Percentiles rank a stretch among this genome's conserved stretches.
Conservation (phyloP, 1,284 basidiomycete species). For the Sutorius eximius region DNA sequence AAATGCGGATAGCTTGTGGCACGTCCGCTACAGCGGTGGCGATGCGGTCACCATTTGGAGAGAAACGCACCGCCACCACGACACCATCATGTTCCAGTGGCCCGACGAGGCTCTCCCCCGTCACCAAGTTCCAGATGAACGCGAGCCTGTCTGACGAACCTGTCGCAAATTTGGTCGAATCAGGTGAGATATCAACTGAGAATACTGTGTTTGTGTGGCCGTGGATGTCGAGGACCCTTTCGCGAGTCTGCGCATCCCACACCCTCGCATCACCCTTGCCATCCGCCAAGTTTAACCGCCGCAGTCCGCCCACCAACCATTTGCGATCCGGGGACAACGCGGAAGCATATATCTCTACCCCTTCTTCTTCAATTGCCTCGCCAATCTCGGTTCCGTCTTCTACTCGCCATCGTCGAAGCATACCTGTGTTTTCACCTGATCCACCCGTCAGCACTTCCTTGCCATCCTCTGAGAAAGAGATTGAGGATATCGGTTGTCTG, state of each 20-base stretch:
- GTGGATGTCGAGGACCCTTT: neutral
- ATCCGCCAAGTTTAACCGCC: neutral
- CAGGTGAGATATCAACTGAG: neutral
- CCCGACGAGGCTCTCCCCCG: neutral
- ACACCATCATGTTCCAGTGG: neutral
- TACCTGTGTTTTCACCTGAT: neutral
- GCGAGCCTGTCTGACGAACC: neutral
- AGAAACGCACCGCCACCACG: neutral
- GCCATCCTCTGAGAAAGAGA: conserved; percentile 1
- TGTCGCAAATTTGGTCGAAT: conserved; percentile 4
- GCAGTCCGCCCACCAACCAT: conserved; percentile 9
- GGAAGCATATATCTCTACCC: neutral
- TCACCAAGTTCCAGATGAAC: neutral
- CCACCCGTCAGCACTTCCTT: neutral
- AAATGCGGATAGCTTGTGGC: neutral
- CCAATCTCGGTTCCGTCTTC: neutral
- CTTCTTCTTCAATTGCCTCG: neutral
- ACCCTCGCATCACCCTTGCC: neutral
- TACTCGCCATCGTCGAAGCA: conserved; percentile 6
- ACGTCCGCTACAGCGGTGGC: neutral
- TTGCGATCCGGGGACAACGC: conserved; percentile 9
- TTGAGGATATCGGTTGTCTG: neutral
- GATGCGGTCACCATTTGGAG: neutral
- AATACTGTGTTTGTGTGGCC: conserved; percentile 23
- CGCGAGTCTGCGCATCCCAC: neutral